Percentiles rank a stretch among this genome's conserved stretches.
These are phyloP conservation scores for Russula sp. DNA, from an alignment of 768 basidiomycete species.

Conservation along the genomic window DNA sequence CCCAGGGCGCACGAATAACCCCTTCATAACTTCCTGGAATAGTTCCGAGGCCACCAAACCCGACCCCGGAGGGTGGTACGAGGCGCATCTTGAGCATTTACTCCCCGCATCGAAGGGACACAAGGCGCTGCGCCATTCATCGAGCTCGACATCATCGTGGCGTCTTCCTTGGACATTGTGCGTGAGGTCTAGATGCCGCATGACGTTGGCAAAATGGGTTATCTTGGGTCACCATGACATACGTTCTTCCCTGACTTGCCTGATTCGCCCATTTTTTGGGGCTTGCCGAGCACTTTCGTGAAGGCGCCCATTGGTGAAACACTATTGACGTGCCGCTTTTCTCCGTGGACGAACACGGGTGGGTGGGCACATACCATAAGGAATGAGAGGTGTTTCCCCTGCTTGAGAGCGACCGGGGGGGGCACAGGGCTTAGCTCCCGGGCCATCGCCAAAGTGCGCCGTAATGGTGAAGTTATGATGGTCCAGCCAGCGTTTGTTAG, in stretches of 20 bases:
- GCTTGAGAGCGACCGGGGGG: slow-evolving; percentile 54
- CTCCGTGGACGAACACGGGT: slow-evolving; percentile 59
- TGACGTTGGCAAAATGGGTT: slow-evolving; percentile 82
- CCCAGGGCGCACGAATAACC: slow-evolving; percentile 54
- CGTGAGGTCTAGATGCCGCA: slow-evolving; percentile 60
- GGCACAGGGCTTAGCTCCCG: slow-evolving; percentile 53
- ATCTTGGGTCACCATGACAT: slow-evolving; percentile 81
- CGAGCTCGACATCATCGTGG: slow-evolving; percentile 33
- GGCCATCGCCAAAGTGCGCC: slow-evolving; percentile 45
- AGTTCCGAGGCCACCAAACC: slow-evolving; percentile 27
- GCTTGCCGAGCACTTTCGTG: slow-evolving; percentile 7
- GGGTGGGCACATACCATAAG: slow-evolving; percentile 82
- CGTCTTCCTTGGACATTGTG: slow-evolving; percentile 41
- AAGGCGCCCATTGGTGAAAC: slow-evolving; percentile 84
- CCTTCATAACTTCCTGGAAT: slow-evolving; percentile 27
- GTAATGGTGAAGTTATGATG: slow-evolving; percentile 20
- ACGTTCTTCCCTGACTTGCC: slow-evolving; percentile 26
- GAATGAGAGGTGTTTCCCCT: slow-evolving; percentile 72
- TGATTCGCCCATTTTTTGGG: not conserved
- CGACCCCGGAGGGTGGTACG: slow-evolving; percentile 60
- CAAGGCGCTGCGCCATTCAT: slow-evolving; percentile 57
- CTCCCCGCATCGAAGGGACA: slow-evolving; percentile 66
- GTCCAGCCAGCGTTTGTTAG: not conserved
- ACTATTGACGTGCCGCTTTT: slow-evolving; percentile 64
- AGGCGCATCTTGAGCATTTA: slow-evolving; percentile 62